These are phyloP conservation scores for Candida nemodendra DNA, from an alignment of 805 yeast species.

Conservation along the genomic window DNA sequence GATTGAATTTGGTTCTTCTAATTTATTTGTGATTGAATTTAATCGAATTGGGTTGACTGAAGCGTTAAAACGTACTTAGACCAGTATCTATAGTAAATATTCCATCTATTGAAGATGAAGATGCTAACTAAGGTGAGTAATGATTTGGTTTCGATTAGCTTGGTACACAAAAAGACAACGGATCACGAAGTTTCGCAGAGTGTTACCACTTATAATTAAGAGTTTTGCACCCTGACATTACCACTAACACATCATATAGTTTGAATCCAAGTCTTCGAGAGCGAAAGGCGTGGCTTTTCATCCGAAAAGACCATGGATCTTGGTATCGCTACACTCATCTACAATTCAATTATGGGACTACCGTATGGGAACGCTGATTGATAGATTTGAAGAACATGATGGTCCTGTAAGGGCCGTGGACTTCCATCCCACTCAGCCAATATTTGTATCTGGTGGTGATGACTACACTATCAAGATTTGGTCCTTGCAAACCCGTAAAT, in stretches of 20 bases:
- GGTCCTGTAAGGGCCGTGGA: conserved; percentile 96
- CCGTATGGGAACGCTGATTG: conserved; percentile 97
- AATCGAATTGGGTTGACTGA: not conserved
- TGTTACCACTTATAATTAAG: too few relatives aligned
- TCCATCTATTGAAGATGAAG: conserved; percentile 57
- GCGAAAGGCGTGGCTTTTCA: conserved; percentile 98
- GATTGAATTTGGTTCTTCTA: too few relatives aligned
- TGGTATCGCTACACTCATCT: conserved; percentile 93
- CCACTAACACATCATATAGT: conserved; percentile 48
- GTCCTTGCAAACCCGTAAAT: conserved; percentile 89
- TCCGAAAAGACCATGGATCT: conserved; percentile 92
- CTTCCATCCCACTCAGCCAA: conserved; percentile 97
- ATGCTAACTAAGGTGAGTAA: conserved; percentile 68
- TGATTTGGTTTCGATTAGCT: not conserved
- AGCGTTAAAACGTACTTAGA: conserved; percentile 4
- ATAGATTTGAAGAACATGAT: conserved; percentile 95
- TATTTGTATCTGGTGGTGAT: conserved; percentile 96
- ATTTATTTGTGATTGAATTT: too few relatives aligned
- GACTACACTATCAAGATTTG: conserved; percentile 94
- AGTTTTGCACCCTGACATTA: too few relatives aligned
- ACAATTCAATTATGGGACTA: conserved; percentile 99
- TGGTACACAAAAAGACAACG: too few relatives aligned
- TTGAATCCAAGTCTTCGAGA: conserved; percentile 96
- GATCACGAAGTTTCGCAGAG: too few relatives aligned
- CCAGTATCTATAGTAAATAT: conserved; percentile 5